Evolutionary conservation across 495 filamentous ascomycete genomes (phyloP).

Genomic region (Corynascus novoguineensis): DNA sequence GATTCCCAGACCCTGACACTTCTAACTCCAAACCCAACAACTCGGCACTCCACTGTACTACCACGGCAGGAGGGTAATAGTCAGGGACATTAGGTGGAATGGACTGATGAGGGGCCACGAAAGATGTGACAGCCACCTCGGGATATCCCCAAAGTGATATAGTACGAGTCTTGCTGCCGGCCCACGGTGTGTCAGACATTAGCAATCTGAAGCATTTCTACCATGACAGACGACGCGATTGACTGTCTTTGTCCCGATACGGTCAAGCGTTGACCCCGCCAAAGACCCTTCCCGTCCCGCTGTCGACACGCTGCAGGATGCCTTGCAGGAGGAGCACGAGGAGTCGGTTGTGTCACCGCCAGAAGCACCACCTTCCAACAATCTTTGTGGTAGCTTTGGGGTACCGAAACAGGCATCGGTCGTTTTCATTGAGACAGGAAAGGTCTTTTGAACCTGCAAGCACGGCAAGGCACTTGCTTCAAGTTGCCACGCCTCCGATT

Average conservation of each 20-base stretch:
- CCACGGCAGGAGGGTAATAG: too few relatives aligned
- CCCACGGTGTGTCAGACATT: conserved; percentile 21
- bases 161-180: neutral
- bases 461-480: conserved; percentile 14
- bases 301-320: neutral
- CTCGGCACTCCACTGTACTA: too few relatives aligned
- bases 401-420: conserved; percentile 13
- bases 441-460: conserved; percentile 4
- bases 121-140: neutral
- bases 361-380: neutral
- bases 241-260: neutral
- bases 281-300: conserved; percentile 2
- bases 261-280: neutral
- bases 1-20: conserved; percentile 11
- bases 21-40: too few relatives aligned
- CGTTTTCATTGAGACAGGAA: conserved; percentile 17
- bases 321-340: conserved; percentile 1
- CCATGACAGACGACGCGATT: neutral
- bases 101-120: neutral
- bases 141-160: neutral
- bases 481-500: neutral
- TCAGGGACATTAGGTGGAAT: neutral
- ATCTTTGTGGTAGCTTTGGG: neutral
- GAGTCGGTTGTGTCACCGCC: neutral
- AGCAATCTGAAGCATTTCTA: conserved; percentile 9